Conservation (phyloP, 139 green algal genomes). For the Zygnema cylindricum region DNA sequence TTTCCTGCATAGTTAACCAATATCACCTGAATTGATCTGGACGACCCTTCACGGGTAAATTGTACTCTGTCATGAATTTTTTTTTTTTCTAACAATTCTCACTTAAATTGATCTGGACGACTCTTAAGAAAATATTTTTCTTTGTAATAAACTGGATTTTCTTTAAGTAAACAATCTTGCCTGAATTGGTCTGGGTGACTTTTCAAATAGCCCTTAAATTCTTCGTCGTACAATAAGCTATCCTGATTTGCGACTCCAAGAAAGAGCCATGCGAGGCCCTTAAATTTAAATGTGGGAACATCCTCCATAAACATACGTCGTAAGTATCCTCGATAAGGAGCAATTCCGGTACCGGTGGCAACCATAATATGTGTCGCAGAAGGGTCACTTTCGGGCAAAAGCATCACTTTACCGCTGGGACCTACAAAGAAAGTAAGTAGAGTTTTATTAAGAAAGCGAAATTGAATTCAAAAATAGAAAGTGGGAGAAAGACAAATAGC, state of each 20-base stretch:
- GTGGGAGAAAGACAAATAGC: too few relatives aligned
- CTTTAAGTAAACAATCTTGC: too few relatives aligned
- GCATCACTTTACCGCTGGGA: slow-evolving; percentile 93
- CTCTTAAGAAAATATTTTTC: too few relatives aligned
- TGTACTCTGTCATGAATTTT: too few relatives aligned
- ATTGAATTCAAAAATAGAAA: slow-evolving; percentile 6
- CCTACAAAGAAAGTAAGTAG: slow-evolving; percentile 67
- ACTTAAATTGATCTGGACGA: too few relatives aligned
- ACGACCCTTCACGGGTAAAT: too few relatives aligned
- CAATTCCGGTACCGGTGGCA: slow-evolving; percentile 98
- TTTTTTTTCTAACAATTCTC: too few relatives aligned
- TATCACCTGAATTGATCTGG: too few relatives aligned
- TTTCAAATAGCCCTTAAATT: slow-evolving; percentile 79
- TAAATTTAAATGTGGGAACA: slow-evolving; percentile 92
- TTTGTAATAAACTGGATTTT: too few relatives aligned
- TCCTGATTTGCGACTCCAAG: slow-evolving; percentile 98
- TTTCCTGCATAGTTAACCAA: too few relatives aligned
- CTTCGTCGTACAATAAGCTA: slow-evolving; percentile 95
- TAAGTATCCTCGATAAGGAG: slow-evolving; percentile 96
- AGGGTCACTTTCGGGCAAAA: slow-evolving; percentile 90
- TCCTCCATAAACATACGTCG: slow-evolving; percentile 94
- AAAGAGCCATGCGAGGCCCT: slow-evolving; percentile 97
- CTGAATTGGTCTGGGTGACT: slow-evolving; percentile 90
- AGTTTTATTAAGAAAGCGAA: background rate
- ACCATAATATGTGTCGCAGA: slow-evolving; percentile 94